Evolutionary conservation across 371 early-diverging fungal species (phyloP), one percentile per base, ranked within the genome.

Genomic region (Mortierella sp.): DNA sequence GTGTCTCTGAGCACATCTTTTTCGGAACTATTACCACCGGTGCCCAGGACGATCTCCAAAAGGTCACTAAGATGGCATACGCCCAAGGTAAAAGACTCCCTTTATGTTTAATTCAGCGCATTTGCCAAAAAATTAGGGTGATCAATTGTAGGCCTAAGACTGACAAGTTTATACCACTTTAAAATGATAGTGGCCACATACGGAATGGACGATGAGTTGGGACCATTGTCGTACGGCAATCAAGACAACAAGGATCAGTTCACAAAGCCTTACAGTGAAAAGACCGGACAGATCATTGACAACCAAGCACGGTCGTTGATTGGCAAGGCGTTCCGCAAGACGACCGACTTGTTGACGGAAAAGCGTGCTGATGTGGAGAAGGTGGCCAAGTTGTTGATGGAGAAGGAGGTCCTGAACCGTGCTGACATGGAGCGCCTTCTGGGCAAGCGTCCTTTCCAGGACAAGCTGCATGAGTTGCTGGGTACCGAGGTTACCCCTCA

Each of bases 201-300:
- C 82, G 99, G 99, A 75, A 99, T 99, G 99, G 98, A 97, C 88
- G 85, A 90, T 70, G 91, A 91, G 55, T 91, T 99, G 4, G 99
- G 99, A 12, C 95, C 96, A 76, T 80, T 99, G 68, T 95, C 95
- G 29, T 98, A 93, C 78, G 90, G 91, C 8, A 93, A 95, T 78
- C 93, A 94, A 60, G 93, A 95, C 54, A 91, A 95, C 74, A 93
- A 95, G 54, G 91, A 93, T 65, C 92, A 93, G 81, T 96, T 96
- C 93, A 95, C 96, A 79, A 98, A 99, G 90, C 99, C 99, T 8
- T 99, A 96, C 89, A 97, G 97, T 58, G 99, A 99, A 88, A 93
- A 95, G 77, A 99, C 99, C 0, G 98, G 96, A 48, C 92, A 93
- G 72, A 79, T 99, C 83, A 99, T 99, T 76, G 99, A 99, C 88